phyloP scores from a whole-genome alignment of 2,329 filamentous ascomycete genomes.

The Fusarium sp. region DNA sequence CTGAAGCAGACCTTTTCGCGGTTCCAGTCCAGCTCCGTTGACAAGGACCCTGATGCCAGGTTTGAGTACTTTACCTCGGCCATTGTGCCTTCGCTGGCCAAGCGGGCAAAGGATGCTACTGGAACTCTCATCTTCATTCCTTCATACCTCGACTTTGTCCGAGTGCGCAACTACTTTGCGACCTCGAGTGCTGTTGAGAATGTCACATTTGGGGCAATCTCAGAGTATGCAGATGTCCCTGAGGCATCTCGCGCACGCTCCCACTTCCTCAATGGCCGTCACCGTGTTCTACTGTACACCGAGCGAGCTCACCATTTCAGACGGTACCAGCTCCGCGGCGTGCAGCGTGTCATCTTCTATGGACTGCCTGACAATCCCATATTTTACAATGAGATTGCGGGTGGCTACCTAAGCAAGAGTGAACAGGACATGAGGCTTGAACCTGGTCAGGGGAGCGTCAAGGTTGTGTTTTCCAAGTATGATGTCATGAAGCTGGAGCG shows the following conservation, averaged over 20 bases:
- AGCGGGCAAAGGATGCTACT: slow-evolving; percentile 69
- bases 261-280: slow-evolving; percentile 86
- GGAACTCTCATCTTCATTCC: slow-evolving; percentile 92
- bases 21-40: slow-evolving; percentile 77
- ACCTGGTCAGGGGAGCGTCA: slow-evolving; percentile 69
- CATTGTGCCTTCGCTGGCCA: slow-evolving; percentile 79
- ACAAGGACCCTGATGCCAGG: slow-evolving; percentile 84
- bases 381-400: slow-evolving; percentile 83
- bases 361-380: slow-evolving; percentile 87
- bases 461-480: slow-evolving; percentile 84
- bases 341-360: slow-evolving; percentile 89
- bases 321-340: slow-evolving; percentile 84
- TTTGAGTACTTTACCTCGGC: slow-evolving; percentile 92
- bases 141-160: slow-evolving; percentile 94
- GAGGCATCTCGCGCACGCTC: slow-evolving; percentile 87
- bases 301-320: slow-evolving; percentile 98
- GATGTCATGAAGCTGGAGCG: slow-evolving; percentile 91
- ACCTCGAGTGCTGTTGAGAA: slow-evolving; percentile 68
- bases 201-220: slow-evolving; percentile 78
- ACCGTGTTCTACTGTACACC: slow-evolving; percentile 88
- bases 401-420: slow-evolving; percentile 72
- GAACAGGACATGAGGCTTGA: slow-evolving; percentile 66
- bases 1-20: slow-evolving; percentile 91
- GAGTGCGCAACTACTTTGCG: slow-evolving; percentile 91
- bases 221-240: slow-evolving; percentile 84